A percentile compares a stretch with the other conserved stretches of the same genome.
phyloP scores from a whole-genome alignment of 768 basidiomycete species.

The Psilocybe tampanensis region DNA sequence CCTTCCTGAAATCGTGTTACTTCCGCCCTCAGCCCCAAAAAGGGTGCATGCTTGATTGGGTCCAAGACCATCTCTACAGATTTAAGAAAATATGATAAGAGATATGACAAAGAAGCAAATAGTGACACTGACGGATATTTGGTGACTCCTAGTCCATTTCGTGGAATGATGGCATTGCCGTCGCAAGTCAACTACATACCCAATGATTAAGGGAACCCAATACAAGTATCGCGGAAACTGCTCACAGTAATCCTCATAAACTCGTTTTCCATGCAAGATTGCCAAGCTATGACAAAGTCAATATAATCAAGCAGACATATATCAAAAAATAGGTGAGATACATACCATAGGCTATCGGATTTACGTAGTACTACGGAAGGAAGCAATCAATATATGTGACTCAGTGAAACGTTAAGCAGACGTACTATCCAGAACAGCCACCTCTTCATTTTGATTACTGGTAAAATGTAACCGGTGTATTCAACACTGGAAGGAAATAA shows the following conservation, averaged over 20 bases:
- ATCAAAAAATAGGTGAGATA: slow-evolving; percentile 2
- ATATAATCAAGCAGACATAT: neutral
- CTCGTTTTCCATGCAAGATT: slow-evolving; percentile 84
- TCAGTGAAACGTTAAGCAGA: slow-evolving; percentile 7
- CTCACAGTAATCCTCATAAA: slow-evolving; percentile 69
- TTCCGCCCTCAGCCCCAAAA: slow-evolving; percentile 63
- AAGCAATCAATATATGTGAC: neutral
- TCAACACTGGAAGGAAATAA: slow-evolving; percentile 40
- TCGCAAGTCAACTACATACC: slow-evolving; percentile 62
- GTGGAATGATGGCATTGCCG: slow-evolving; percentile 64
- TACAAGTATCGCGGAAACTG: slow-evolving; percentile 16
- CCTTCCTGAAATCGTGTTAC: slow-evolving; percentile 54
- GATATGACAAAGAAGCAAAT: neutral
- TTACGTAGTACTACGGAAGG: slow-evolving; percentile 63
- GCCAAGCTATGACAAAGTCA: slow-evolving; percentile 54
- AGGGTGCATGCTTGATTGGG: slow-evolving; percentile 81
- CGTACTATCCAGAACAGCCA: slow-evolving; percentile 87
- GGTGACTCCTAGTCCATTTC: slow-evolving; percentile 54
- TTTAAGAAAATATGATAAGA: neutral
- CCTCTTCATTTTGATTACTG: slow-evolving; percentile 68
- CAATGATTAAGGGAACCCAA: slow-evolving; percentile 5
- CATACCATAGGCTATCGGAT: slow-evolving; percentile 73
- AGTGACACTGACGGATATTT: slow-evolving; percentile 60
- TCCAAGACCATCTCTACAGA: slow-evolving; percentile 47
- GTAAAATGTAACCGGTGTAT: slow-evolving; percentile 74